Evolutionary conservation across 805 yeast genomes (phyloP).

Genomic region (Metschnikowia lachancei): DNA sequence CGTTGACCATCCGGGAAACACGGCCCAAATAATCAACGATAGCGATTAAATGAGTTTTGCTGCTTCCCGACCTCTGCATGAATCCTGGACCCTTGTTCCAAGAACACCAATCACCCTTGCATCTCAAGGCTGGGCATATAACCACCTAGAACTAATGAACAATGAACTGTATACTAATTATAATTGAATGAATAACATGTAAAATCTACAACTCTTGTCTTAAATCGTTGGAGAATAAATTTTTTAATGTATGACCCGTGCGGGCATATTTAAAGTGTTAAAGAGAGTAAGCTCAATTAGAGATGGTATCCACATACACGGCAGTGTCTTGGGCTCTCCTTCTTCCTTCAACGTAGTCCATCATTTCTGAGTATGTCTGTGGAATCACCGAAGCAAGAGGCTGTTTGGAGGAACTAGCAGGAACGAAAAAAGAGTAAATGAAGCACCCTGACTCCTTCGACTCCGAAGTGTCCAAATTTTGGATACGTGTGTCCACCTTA

Average conservation of each 20-base stretch:
- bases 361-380: conserved; percentile 86
- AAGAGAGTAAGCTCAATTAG: background rate
- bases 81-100: background rate
- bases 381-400: conserved; percentile 78
- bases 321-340: conserved; percentile 87
- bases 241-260: too few relatives aligned
- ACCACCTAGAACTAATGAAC: too few relatives aligned
- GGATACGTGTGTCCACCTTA: conserved; percentile 78
- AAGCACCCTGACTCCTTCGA: conserved; percentile 80
- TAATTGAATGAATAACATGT: background rate
- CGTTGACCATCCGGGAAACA: conserved; percentile 29
- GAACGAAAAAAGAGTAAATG: conserved; percentile 85
- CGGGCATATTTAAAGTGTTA: too few relatives aligned
- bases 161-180: conserved; percentile 1
- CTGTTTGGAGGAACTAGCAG: conserved; percentile 45
- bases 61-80: conserved; percentile 4
- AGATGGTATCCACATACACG: conserved; percentile 47
- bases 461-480: conserved; percentile 59
- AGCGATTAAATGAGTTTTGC: conserved; percentile 18
- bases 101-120: background rate
- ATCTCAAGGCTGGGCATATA: background rate
- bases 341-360: conserved; percentile 84
- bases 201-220: too few relatives aligned
- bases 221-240: too few relatives aligned
- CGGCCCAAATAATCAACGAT: conserved; percentile 37